Conservation (phyloP, 306 rosid genomes). For the Hippophae gyantsensis region DNA sequence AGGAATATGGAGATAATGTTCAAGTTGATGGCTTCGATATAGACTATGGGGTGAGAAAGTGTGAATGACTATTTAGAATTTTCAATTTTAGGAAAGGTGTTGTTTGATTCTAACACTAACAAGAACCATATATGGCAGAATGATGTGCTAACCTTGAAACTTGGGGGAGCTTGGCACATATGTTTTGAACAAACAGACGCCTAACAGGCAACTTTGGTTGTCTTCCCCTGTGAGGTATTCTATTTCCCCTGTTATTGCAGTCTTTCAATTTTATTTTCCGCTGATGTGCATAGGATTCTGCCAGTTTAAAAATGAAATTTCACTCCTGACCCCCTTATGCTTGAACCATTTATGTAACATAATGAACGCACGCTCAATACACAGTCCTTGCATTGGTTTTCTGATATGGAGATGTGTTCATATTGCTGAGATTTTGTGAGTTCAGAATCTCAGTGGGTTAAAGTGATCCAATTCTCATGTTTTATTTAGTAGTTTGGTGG, state of each 20-base stretch:
- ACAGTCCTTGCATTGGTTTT: too few relatives aligned
- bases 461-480: too few relatives aligned
- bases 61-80: not conserved
- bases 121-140: slow-evolving; percentile 37
- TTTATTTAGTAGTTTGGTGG: too few relatives aligned
- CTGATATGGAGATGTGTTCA: too few relatives aligned
- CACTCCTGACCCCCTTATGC: too few relatives aligned
- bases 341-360: too few relatives aligned
- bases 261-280: not conserved
- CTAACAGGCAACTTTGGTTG: slow-evolving; percentile 82
- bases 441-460: too few relatives aligned
- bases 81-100: not conserved
- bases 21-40: slow-evolving; percentile 78
- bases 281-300: too few relatives aligned
- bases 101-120: slow-evolving; percentile 7
- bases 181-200: slow-evolving; percentile 83
- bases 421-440: too few relatives aligned
- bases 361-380: too few relatives aligned
- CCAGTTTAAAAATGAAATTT: too few relatives aligned
- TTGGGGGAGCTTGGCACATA: slow-evolving; percentile 69
- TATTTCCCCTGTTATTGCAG: not conserved
- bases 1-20: slow-evolving; percentile 74
- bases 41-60: slow-evolving; percentile 72
- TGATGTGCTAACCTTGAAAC: slow-evolving; percentile 70
- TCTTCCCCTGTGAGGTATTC: slow-evolving; percentile 76